Base-by-base conservation (phyloP, 176 grass and related monocot species). In the Eleusine coracana region DNA sequence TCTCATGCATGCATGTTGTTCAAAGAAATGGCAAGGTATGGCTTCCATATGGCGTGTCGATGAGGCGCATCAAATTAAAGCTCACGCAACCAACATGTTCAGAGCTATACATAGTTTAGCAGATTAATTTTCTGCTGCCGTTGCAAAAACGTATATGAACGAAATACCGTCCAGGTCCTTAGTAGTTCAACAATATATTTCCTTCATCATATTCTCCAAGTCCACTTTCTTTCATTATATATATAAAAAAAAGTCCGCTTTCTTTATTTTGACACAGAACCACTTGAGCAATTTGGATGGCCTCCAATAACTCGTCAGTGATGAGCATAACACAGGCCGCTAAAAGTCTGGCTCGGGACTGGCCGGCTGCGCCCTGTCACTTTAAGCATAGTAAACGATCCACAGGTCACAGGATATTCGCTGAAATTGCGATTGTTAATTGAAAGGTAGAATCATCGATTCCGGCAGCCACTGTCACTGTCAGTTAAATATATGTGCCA, bases 281-380 rank as follows among this genome's bases (percentile, higher is more conserved):
- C 56, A n/a, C 21, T 59, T 23, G 68, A n/a, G 68, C 68, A 71
- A 71, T n/a, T 71, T 71, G 68, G 68, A 46, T 5, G 68, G 68
- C 68, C 40, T 25, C 6, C 4, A 46, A 44, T 15, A 1, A 44
- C 6, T 42, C 41, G 40, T 29, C 66, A 2, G 37, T 48, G 4
- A 46, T 36, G 9, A 36, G 61, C 44, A 72, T 25, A 10, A 10
- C 17, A 18, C 15, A 2, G 59, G 61, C 31, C 4, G 31, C 18
- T 15, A 5, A 42, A 28, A 28, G 71, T 21, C 71, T 52, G 31
- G 60, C 29, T 39, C 5, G 23, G 70, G 20, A 54, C 5, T 66
- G 71, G 61, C 61, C 5, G 8, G 42, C 6, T 40, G n/a, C n/a
- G n/a, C n/a, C 15, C 31, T 71, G 23, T 45, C 39, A 4, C 16